phyloP scores from a whole-genome alignment of 306 rosid species.

The Benincasa hispida region DNA sequence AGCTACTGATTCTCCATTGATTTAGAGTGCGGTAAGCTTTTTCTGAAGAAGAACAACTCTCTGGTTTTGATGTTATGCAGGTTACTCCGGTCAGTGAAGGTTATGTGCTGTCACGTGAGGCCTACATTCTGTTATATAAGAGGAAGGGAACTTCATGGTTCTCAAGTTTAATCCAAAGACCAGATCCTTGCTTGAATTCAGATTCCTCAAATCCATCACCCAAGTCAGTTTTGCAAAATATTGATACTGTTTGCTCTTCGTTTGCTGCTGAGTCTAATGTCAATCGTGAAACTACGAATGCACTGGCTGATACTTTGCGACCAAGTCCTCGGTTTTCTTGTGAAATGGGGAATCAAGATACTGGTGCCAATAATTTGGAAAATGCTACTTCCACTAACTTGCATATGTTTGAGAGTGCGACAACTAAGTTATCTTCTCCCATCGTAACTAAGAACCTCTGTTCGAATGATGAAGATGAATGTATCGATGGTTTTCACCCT shows the following conservation, averaged over 20 bases:
- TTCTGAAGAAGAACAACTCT: neutral
- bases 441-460: neutral
- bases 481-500: conserved; percentile 24
- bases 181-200: conserved; percentile 8
- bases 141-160: conserved; percentile 72
- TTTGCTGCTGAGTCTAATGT: conserved; percentile 10
- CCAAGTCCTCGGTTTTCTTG: neutral
- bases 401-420: neutral
- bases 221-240: conserved; percentile 51
- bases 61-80: conserved; percentile 25
- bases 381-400: neutral
- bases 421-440: neutral
- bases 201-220: conserved; percentile 37
- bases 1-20: neutral
- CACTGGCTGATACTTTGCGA: neutral
- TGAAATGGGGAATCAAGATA: conserved; percentile 2
- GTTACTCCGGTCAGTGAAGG: conserved; percentile 47
- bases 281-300: neutral
- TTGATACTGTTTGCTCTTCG: conserved; percentile 8
- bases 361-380: neutral
- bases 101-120: conserved; percentile 55
- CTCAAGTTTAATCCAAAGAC: conserved; percentile 26
- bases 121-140: conserved; percentile 75
- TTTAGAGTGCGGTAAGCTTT: neutral
- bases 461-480: conserved; percentile 8